Evolutionary conservation across 1,139 yeast species (phyloP), one percentile per base, ranked within the genome.

Genomic region (Taphrina populina): DNA sequence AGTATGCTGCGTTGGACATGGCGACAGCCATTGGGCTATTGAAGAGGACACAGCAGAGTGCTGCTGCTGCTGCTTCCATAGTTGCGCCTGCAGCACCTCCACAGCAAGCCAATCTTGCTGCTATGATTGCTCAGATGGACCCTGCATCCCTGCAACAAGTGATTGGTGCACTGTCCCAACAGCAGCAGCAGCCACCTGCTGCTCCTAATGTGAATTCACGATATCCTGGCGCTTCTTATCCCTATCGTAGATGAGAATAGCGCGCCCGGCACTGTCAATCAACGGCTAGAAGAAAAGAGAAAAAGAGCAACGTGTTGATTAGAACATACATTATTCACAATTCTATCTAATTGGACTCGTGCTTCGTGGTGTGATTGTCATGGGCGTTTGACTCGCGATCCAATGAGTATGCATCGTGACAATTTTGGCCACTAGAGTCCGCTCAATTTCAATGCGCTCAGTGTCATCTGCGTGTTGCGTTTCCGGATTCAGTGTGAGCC

Each of bases 1-100:
- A 88, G 65, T 88, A 88, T 65, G 77, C 84, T 3, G 78, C 79
- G 56, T 75, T 87, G 19, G 82, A 82, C 5, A 73, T 81, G 3
- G 79, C 79, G 37, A 82, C 79, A 32, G 92, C 90, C 0, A 76
- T 82, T 7, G 81, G 82, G 59, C 66, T 75, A 60, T 59, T 70
- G 49, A 61, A 64, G 59, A 64, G 70, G 52, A 60, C 68, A 58
- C 64, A 64, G 57, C 60, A 64, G 33, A 46, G 41, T 33, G 45
- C 62, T 30, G n/a, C n/a, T n/a, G 37, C 41, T 40, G 20, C 19
- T 33, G 36, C 60, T 33, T 29, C 41, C 40, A 26, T 20, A 26
- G 57, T 52, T 3, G 24, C 44, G 8, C 58, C 58, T 13, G 51
- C 52, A 7, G 45, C 30, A 5, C 37, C 59, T 53, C 52, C 62